Evolutionary conservation across 2,329 filamentous ascomycete species (phyloP).

Genomic region (Geosmithia morbida): DNA sequence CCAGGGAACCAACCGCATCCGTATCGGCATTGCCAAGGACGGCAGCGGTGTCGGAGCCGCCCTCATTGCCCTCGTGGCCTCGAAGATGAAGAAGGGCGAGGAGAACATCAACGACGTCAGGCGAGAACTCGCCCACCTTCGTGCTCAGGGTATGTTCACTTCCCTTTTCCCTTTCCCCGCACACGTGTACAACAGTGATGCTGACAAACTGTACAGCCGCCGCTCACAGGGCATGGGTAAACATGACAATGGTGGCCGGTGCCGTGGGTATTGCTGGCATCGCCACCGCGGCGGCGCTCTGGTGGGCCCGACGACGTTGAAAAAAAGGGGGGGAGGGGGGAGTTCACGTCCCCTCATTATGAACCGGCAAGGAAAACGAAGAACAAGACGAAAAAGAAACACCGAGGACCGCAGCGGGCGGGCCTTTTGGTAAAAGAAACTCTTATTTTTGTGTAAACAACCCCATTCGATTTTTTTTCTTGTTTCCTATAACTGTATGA

Average conservation of each 20-base stretch:
- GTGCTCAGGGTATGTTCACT: not conserved
- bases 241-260: constrained; percentile 16
- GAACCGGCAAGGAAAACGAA: not conserved
- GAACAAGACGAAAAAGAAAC: no score
- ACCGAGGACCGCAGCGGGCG: not conserved
- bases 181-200: constrained; percentile 4
- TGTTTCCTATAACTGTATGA: constrained; percentile 2
- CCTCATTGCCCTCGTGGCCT: constrained; percentile 82
- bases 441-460: constrained; percentile 1
- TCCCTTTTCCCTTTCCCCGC: constrained; percentile 13
- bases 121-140: constrained; percentile 11
- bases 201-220: constrained; percentile 6
- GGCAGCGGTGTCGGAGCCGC: constrained; percentile 76
- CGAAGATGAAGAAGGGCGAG: constrained; percentile 41
- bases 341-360: not conserved
- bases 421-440: not conserved
- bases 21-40: constrained; percentile 94
- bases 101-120: constrained; percentile 22
- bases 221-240: constrained; percentile 15
- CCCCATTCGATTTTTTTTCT: not conserved
- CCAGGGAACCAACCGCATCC: constrained; percentile 68
- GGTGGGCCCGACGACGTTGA: not conserved
- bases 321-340: not conserved
- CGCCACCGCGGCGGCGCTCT: constrained; percentile 20
- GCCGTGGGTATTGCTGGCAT: constrained; percentile 17